Conservation (phyloP, 176 grass and related monocot genomes). For the Oryza brachyantha region DNA sequence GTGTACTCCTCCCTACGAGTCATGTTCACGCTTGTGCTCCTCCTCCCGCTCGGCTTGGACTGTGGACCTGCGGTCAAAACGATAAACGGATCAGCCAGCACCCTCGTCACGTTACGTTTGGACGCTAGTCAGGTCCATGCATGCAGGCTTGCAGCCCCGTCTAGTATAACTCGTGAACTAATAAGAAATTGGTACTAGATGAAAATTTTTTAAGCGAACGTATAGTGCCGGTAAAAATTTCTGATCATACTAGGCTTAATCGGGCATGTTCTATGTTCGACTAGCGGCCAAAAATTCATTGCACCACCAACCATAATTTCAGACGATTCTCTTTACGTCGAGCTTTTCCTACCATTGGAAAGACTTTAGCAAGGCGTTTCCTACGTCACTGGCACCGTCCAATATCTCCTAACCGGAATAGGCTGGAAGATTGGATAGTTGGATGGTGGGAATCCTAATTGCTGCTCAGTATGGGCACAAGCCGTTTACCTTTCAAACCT, state of each 20-base stretch:
- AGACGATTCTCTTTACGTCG: background rate
- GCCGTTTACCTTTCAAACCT: background rate
- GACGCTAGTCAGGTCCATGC: background rate
- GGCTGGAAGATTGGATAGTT: background rate
- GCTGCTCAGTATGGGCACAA: background rate
- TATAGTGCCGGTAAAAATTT: background rate
- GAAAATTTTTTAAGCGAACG: background rate
- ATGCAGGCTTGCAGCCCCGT: too few relatives aligned
- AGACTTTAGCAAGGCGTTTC: conserved; percentile 1
- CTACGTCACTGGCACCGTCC: conserved; percentile 23
- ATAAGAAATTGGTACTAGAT: background rate
- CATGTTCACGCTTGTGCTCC: background rate
- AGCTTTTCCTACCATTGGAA: conserved; percentile 7
- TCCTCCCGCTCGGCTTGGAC: background rate
- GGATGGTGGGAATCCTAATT: conserved; percentile 25
- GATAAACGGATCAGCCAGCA: background rate
- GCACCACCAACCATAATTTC: background rate
- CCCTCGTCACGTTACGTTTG: background rate
- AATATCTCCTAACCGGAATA: background rate
- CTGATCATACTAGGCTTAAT: background rate
- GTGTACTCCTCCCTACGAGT: background rate
- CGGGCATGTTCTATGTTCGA: background rate
- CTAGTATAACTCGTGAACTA: background rate
- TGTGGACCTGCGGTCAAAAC: background rate
- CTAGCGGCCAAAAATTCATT: conserved; percentile 1